phyloP scores from a whole-genome alignment of 2,329 filamentous ascomycete genomes.

The Gaeumannomyces sp. region DNA sequence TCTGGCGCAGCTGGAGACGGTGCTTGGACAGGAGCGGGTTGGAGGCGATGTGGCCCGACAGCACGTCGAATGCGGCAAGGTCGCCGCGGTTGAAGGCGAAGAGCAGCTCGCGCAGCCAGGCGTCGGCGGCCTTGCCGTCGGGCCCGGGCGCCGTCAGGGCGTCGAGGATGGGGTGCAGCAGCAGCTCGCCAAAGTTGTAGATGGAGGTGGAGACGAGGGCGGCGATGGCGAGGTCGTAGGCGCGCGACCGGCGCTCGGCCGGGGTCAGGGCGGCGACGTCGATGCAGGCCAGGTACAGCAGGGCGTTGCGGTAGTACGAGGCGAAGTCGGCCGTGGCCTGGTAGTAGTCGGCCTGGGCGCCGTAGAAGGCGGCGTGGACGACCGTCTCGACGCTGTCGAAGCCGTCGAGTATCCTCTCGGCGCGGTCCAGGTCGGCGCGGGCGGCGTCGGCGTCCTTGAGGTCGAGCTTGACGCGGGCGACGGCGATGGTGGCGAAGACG shows the following conservation, averaged over 20 bases:
- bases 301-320: conserved; percentile 93
- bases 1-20: conserved; percentile 82
- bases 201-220: conserved; percentile 91
- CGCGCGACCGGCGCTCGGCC: conserved; percentile 71
- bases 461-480: conserved; percentile 79
- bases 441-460: conserved; percentile 75
- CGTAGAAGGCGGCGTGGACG: conserved; percentile 94
- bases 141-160: conserved; percentile 45
- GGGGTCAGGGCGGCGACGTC: conserved; percentile 69
- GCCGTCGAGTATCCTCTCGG: conserved; percentile 79
- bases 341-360: conserved; percentile 91
- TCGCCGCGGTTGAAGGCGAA: conserved; percentile 98
- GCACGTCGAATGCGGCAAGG: conserved; percentile 75
- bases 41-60: conserved; percentile 73
- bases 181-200: conserved; percentile 99
- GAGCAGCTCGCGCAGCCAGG: conserved; percentile 91
- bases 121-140: conserved; percentile 49
- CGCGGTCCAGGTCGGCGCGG: conserved; percentile 77
- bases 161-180: conserved; percentile 92
- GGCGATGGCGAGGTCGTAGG: conserved; percentile 88
- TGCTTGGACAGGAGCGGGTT: conserved; percentile 76
- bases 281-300: conserved; percentile 95
- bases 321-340: conserved; percentile 91
- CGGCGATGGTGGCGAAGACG: conserved; percentile 87
- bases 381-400: conserved; percentile 95